Evolutionary conservation across 2,329 filamentous ascomycete species (phyloP), one percentile per base, ranked within the genome.

Genomic region (Cytospora schulzeri): DNA sequence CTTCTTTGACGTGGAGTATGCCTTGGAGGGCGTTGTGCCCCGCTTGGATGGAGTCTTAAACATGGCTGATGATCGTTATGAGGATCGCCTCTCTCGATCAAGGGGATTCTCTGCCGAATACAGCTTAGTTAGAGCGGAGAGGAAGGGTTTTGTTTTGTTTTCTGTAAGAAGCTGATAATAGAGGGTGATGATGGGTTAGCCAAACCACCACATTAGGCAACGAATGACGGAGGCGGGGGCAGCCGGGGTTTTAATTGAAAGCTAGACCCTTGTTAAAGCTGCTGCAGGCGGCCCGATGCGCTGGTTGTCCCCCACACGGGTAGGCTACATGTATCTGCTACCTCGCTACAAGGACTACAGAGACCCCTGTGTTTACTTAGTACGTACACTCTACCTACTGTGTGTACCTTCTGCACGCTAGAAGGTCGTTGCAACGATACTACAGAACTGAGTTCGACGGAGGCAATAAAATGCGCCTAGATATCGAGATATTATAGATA

Each of bases 1-100:
- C 35, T 55, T 60, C 41, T 41, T 57, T 15, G 66, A 56, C 3
- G 66, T 65, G 24, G 31, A 56, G 1, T 59, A 53, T 31, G 51
- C 15, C n/a, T 56, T 57, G 17, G 60, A 55, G n/a, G 56, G 45
- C 28, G 24, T 26, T 8, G 35, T 33, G 53, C 58, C 51, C 41
- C 53, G 51, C 38, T 57, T 66, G 55, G 63, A 63, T 12, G 68
- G 65, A 28, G 67, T 67, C 2, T 33, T 68, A 53, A 38, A 63
- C 60, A 68, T 66, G 41, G 31, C 54, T 57, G 51, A 12, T 53
- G 24, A 41, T 35, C 33, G 22, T 7, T 53, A 3, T 35, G 28
- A 26, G 22, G 12, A 41, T 24, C 6, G 59, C 4, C 52, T 3
- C 28, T 15, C 22, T 50, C 11, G 35, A 28, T 9, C n/a, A 31